Base-by-base conservation (phyloP, 768 basidiomycete genomes). In the Lepiota brunneoincarnata region DNA sequence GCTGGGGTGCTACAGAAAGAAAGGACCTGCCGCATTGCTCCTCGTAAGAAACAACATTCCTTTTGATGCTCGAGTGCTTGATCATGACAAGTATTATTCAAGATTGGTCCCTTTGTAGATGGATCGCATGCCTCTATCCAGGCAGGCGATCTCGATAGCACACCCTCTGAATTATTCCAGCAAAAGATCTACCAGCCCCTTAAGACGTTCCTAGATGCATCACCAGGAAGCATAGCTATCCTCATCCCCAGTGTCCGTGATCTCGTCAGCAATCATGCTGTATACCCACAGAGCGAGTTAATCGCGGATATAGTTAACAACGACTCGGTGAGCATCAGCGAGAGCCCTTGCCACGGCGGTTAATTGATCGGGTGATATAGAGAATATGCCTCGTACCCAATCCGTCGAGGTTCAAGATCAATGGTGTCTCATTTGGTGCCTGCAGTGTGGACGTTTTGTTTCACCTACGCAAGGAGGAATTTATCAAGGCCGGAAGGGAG, bases 61-160 rank as follows among this genome's bases (percentile, higher is more conserved):
- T 47, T 20, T 39, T 37, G 31, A 54, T 5, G 51, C 15, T 21
- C 18, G 15, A 9, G 23, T 24, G 20, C 49, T 54, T 14, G 18
- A 34, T 51, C 36, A 26, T 11, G 17, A 53, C 3, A 41, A 56
- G 43, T 34, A 12, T 45, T 42, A 40, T 38, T 46, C 0, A 58
- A 99, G 96, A 71, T 92, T 26, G 97, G 97, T 0, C 97, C 97
- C 1, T 99, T 98, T 65, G 72, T 98, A 39, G 93, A 98, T 59
- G 69, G 81, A 0, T 67, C 77, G 15, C 92, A 98, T 66, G 82
- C 88, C 1, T 73, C 76, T 47, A 80, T 98, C 59, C 86, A 83
- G 64, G 69, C 74, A 3, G 97, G 96, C 5, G 88, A 93, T 50
- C 66, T 85, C 21, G 84, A 89, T 53, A 70, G 76, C 46, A 73